phyloP scores from a whole-genome alignment of 805 yeast genomes.

The Pichia pseudocactophila region DNA sequence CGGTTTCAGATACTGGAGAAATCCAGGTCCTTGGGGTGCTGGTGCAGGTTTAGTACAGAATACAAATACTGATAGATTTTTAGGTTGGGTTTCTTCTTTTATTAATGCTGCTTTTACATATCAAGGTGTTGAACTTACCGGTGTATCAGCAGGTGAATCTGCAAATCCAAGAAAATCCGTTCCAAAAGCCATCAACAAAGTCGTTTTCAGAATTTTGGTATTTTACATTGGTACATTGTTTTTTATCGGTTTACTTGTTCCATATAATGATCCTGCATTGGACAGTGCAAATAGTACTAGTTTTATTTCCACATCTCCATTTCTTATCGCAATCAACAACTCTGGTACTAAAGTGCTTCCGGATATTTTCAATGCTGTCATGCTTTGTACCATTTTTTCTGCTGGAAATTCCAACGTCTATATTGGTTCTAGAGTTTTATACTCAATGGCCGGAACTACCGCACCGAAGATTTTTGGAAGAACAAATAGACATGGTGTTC shows the following conservation, averaged over 20 bases:
- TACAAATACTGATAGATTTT: conserved; percentile 45
- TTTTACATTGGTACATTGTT: conserved; percentile 60
- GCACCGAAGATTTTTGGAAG: conserved; percentile 46
- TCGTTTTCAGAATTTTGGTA: conserved; percentile 52
- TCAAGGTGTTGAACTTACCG: conserved; percentile 73
- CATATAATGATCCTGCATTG: conserved; percentile 53
- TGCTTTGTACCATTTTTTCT: conserved; percentile 58
- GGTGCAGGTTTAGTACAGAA: conserved; percentile 47
- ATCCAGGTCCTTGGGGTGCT: conserved; percentile 62
- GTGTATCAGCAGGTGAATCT: conserved; percentile 69
- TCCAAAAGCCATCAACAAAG: conserved; percentile 65
- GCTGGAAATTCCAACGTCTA: conserved; percentile 74
- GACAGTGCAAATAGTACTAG: conserved; percentile 25
- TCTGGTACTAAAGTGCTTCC: conserved; percentile 62
- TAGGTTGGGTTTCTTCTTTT: conserved; percentile 63
- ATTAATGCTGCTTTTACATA: conserved; percentile 72
- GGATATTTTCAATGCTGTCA: conserved; percentile 63
- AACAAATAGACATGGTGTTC: conserved; percentile 53
- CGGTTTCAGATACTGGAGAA: conserved; percentile 74
- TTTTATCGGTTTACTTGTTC: conserved; percentile 63
- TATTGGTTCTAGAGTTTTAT: conserved; percentile 61
- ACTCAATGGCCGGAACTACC: conserved; percentile 51
- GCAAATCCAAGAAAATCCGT: conserved; percentile 60
- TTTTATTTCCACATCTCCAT: conserved; percentile 55
- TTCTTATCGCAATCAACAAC: conserved; percentile 60